Percentiles rank a stretch among this genome's conserved stretches.
These are phyloP conservation scores for Leccinum subgranulosum DNA, from an alignment of 768 basidiomycete genomes.

Conservation along the genomic window DNA sequence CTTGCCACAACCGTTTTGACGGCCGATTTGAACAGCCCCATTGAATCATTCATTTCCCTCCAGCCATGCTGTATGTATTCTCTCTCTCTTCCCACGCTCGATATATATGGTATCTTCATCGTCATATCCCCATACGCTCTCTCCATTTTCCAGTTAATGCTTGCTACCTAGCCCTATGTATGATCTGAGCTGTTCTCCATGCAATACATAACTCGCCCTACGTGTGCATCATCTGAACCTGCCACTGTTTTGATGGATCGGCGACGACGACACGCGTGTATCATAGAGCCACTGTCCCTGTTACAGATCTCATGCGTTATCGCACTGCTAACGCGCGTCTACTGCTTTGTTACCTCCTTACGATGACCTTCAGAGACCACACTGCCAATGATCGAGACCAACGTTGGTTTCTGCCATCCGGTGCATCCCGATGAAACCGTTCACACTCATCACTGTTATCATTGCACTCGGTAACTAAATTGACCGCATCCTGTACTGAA, in stretches of 20 bases:
- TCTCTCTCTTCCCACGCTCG: not conserved
- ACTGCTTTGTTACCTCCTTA: slow-evolving; percentile 1
- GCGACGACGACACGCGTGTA: not conserved
- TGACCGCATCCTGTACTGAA: not conserved
- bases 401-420: slow-evolving; percentile 6
- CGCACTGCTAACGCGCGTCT: not conserved
- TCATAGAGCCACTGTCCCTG: slow-evolving; percentile 5
- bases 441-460: slow-evolving; percentile 2
- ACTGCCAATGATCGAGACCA: slow-evolving; percentile 19
- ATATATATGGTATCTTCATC: slow-evolving; percentile 11
- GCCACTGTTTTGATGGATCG: slow-evolving; percentile 12
- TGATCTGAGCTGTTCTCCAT: not conserved
- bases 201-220: not conserved
- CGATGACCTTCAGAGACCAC: not conserved
- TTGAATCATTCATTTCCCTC: not conserved
- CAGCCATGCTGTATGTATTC: slow-evolving; percentile 7
- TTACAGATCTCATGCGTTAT: slow-evolving; percentile 6
- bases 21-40: slow-evolving; percentile 6
- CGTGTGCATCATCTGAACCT: not conserved
- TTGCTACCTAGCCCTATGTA: not conserved
- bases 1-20: slow-evolving; percentile 8
- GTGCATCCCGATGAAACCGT: slow-evolving; percentile 15
- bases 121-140: not conserved
- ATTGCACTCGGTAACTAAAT: slow-evolving; percentile 11
- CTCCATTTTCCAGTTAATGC: not conserved